These are phyloP conservation scores for Termitomyces eurrhizus DNA, from an alignment of 768 basidiomycete species.

Conservation along the genomic window DNA sequence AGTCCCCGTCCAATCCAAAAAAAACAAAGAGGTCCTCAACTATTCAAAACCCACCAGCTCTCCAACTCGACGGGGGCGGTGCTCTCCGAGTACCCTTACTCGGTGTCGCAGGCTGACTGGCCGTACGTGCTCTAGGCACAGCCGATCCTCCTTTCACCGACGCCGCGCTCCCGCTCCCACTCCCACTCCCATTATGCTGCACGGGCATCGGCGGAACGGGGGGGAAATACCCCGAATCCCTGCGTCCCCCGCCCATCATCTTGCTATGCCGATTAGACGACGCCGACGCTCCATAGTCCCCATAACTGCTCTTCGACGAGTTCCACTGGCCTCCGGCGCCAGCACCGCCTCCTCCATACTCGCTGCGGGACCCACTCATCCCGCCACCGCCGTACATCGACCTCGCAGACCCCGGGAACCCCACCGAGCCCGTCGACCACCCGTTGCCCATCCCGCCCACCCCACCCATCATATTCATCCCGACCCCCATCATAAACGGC, in stretches of 20 bases:
- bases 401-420: slow-evolving; percentile 43
- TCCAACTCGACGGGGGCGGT: slow-evolving; percentile 67
- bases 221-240: slow-evolving; percentile 40
- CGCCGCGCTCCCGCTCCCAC: slow-evolving; percentile 6
- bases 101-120: slow-evolving; percentile 42
- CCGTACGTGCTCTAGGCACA: slow-evolving; percentile 33
- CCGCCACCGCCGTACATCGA: slow-evolving; percentile 53
- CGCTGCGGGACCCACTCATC: slow-evolving; percentile 52
- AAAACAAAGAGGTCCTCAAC: slow-evolving; percentile 7
- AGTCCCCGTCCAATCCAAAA: slow-evolving; percentile 2
- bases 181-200: slow-evolving; percentile 11
- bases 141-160: slow-evolving; percentile 7
- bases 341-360: slow-evolving; percentile 43
- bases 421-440: slow-evolving; percentile 44
- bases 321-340: slow-evolving; percentile 44
- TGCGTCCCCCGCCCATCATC: slow-evolving; percentile 13
- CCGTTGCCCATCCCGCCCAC: slow-evolving; percentile 33
- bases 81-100: slow-evolving; percentile 25
- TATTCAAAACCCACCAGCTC: slow-evolving; percentile 28
- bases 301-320: slow-evolving; percentile 66
- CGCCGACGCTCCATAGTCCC: slow-evolving; percentile 53
- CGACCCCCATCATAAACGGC: slow-evolving; percentile 26
- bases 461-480: slow-evolving; percentile 30
- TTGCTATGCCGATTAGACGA: slow-evolving; percentile 17
- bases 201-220: slow-evolving; percentile 36